Evolutionary conservation across 2,329 filamentous ascomycete species (phyloP).

Genomic region (Calonectria honghensis): DNA sequence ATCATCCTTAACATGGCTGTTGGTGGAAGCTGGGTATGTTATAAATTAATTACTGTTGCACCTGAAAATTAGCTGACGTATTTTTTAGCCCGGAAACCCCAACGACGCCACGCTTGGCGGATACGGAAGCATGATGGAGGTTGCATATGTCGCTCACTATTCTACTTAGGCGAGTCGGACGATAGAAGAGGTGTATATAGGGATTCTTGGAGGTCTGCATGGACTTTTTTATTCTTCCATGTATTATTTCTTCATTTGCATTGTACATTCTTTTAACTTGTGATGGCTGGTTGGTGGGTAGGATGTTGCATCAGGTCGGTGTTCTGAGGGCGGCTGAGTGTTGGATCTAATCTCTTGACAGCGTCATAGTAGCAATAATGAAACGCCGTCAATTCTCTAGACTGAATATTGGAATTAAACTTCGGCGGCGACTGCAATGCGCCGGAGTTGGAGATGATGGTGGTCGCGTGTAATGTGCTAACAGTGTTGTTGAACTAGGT

Average conservation of each 20-base stretch:
- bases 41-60: accelerated
- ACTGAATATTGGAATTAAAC: too few relatives aligned
- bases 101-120: slow-evolving; percentile 64
- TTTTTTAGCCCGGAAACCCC: slow-evolving; percentile 65
- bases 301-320: not conserved
- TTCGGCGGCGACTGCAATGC: not conserved
- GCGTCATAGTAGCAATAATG: not conserved
- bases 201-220: too few relatives aligned
- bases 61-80: slow-evolving; percentile 29
- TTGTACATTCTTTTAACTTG: not conserved
- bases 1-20: slow-evolving; percentile 73
- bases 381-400: not conserved
- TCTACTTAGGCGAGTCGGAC: slow-evolving; percentile 35
- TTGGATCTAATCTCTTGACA: not conserved
- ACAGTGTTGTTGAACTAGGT: not conserved
- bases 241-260: not conserved
- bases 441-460: too few relatives aligned
- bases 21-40: slow-evolving; percentile 69
- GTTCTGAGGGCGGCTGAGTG: not conserved
- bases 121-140: slow-evolving; percentile 67
- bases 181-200: not conserved
- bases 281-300: not conserved
- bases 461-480: not conserved
- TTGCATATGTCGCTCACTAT: slow-evolving; percentile 67
- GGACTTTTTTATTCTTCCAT: not conserved